Evolutionary conservation across 2,329 filamentous ascomycete genomes (phyloP).

Genomic region (Trichophyton verrucosum): DNA sequence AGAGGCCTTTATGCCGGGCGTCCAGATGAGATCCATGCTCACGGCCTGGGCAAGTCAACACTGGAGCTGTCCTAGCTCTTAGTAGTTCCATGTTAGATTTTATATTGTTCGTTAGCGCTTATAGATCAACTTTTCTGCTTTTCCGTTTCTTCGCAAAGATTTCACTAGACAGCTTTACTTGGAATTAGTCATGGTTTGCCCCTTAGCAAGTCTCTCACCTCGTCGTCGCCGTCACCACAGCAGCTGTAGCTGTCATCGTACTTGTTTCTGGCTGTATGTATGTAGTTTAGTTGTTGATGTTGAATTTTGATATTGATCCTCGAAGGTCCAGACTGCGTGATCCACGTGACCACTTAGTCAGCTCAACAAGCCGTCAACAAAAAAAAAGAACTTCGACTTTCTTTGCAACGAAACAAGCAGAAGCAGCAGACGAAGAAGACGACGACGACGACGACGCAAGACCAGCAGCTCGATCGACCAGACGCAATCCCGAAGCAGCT

Average conservation of each 20-base stretch:
- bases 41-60: conserved; percentile 47
- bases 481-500: not conserved
- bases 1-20: conserved; percentile 39
- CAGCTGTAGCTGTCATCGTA: not conserved
- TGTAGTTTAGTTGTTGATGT: no score
- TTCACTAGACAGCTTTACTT: no score
- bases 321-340: not conserved
- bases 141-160: not conserved
- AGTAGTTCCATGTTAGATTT: not conserved
- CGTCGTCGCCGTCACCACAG: not conserved
- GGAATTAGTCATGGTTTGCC: conserved; percentile 2
- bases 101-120: no score
- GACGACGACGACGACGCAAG: no score
- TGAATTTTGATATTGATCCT: no score
- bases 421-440: not conserved
- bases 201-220: no score
- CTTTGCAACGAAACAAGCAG: not conserved
- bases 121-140: not conserved
- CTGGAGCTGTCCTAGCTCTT: conserved; percentile 33
- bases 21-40: conserved; percentile 46
- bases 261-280: no score
- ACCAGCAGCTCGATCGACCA: not conserved
- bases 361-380: not conserved
- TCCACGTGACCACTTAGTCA: not conserved
- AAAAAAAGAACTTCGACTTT: not conserved